Evolutionary conservation across 805 yeast genomes (phyloP), one percentile per base, ranked within the genome.

Genomic region (Monosporozyma servazzii): DNA sequence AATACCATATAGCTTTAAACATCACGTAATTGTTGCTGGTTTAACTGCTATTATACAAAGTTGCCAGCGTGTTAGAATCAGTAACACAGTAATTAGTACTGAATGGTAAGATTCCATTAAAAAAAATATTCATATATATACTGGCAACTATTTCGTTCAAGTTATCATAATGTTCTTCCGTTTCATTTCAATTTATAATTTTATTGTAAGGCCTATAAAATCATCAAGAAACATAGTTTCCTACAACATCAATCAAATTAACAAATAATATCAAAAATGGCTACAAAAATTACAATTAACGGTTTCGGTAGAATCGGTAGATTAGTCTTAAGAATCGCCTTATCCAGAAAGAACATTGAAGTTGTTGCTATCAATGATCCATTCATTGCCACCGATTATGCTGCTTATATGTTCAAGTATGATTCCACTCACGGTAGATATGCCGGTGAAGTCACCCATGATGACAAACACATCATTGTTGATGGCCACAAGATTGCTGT

Each of bases 301-400:
- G 86, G 86, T 64, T 80, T 80, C 78, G 86, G 86, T 67, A 77
- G 86, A 74, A 80, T 80, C 66, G 86, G 86, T 65, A 78, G 86
- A 75, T 74, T 80, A 63, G 86, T 80, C 57, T 68, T 79, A 64
- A 79, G 86, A 79, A 71, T 80, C 57, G 84, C 83, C 57, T 69
- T 79, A 60, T 42, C 66, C 52, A 78, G 83, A 77, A 64, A 67
- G 58, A 66, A 66, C 58, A 72, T 80, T 65, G 74, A 76, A 56
- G 80, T 81, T 57, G 83, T 81, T 55, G 86, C 84, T 58, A 68
- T 81, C 75, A 81, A 81, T 67, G 84, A 81, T 71, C 86, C 86
- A 47, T 80, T 80, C 74, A 80, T 81, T 69, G 76, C 79, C 55
- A 74, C 80, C 54, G 86, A 80, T 59, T 81, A 81, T 68, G 86